These are phyloP conservation scores for Ophiosphaerella korrae DNA, from an alignment of 2,329 filamentous ascomycete species.

Conservation along the genomic window DNA sequence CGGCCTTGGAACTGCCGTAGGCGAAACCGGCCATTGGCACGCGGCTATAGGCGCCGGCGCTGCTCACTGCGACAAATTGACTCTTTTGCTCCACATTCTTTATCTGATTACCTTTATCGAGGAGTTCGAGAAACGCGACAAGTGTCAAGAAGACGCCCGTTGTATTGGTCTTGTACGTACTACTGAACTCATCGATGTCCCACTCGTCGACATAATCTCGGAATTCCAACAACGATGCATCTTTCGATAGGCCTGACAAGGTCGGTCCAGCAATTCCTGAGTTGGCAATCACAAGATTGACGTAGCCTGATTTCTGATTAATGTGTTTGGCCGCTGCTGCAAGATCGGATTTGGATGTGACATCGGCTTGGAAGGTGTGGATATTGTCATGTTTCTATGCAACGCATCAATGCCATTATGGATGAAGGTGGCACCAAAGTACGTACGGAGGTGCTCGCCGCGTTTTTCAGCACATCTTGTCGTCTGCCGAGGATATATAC, in stretches of 20 bases:
- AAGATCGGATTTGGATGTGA: constrained; percentile 14
- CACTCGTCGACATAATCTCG: constrained; percentile 36
- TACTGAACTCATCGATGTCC: constrained; percentile 35
- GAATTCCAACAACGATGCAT: constrained; percentile 8
- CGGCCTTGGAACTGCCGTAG: constrained; percentile 10
- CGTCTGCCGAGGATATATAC: constrained; percentile 28
- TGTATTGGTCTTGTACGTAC: constrained; percentile 29
- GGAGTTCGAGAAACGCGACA: constrained; percentile 46
- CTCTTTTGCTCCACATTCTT: constrained; percentile 10
- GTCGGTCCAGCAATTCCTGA: constrained; percentile 12
- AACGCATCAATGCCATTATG: background rate
- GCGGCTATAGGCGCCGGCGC: constrained; percentile 9
- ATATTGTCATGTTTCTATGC: constrained; percentile 11
- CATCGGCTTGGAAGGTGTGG: constrained; percentile 14
- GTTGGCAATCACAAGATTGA: constrained; percentile 20
- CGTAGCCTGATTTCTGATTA: constrained; percentile 8
- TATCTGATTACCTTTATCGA: constrained; percentile 45
- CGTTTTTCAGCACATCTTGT: constrained; percentile 17
- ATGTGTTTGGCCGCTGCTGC: constrained; percentile 5
- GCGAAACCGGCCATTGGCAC: constrained; percentile 10
- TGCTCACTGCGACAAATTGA: constrained; percentile 8
- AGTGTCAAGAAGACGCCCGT: constrained; percentile 47
- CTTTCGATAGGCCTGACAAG: background rate
- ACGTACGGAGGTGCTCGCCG: constrained; percentile 7
- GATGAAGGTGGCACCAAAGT: background rate